Conservation (phyloP, 169 alveolate species). For the Perkinsus marinus region DNA sequence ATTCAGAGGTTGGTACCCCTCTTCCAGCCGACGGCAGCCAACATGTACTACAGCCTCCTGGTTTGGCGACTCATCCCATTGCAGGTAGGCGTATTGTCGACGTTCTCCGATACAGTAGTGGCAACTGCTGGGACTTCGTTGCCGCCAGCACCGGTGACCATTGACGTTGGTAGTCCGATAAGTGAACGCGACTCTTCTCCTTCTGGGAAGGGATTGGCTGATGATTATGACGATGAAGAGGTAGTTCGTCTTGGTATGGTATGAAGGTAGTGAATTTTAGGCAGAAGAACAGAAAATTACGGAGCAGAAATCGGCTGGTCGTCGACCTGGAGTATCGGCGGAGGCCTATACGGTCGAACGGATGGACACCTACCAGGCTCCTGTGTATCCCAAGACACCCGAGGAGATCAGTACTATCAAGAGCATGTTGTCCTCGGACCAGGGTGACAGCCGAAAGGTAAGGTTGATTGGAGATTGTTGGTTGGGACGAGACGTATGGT, state of each 20-base stretch:
- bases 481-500: background rate
- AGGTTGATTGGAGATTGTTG: background rate
- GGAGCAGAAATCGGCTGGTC: background rate
- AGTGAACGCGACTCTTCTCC: background rate
- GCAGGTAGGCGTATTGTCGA: background rate
- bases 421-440: background rate
- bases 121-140: background rate
- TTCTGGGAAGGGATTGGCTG: background rate
- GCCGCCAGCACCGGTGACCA: background rate
- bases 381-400: background rate
- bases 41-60: background rate
- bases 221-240: background rate
- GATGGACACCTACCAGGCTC: background rate
- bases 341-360: background rate
- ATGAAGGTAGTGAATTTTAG: background rate
- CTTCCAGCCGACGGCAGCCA: background rate
- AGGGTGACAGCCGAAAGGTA: background rate
- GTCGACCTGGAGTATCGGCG: background rate
- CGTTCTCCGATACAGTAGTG: background rate
- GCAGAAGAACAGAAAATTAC: background rate
- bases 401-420: background rate
- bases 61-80: background rate
- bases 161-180: background rate
- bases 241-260: background rate
- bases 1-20: background rate